Percentiles rank a stretch among this genome's conserved stretches.
Conservation (phyloP, 768 basidiomycete genomes). For the Auricularia sp. region DNA sequence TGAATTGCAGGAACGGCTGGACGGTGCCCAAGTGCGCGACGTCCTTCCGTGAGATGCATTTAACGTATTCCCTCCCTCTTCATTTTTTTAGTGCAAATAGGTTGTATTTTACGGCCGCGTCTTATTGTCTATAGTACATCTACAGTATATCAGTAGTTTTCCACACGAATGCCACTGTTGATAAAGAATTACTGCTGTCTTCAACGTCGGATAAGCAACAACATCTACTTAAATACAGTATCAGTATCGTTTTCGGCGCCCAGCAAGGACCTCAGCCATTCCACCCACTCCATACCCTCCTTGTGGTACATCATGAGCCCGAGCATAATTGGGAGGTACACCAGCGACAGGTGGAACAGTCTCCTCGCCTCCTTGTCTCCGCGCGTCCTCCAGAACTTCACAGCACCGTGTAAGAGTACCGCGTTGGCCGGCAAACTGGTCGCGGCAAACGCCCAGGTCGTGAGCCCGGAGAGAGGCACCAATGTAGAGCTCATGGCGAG, state of each 20-base stretch:
- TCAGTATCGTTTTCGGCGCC: not conserved
- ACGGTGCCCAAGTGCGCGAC: too few relatives aligned
- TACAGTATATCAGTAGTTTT: too few relatives aligned
- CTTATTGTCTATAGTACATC: too few relatives aligned
- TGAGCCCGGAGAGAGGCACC: conserved; percentile 81
- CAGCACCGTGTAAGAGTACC: conserved; percentile 58
- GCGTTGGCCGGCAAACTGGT: conserved; percentile 69
- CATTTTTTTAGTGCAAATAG: too few relatives aligned
- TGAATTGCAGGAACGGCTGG: too few relatives aligned
- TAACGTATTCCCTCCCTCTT: too few relatives aligned
- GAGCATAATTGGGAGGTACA: conserved; percentile 84
- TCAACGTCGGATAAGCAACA: too few relatives aligned
- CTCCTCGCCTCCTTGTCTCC: conserved; percentile 64
- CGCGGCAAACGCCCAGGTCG: conserved; percentile 82
- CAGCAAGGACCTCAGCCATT: conserved; percentile 4
- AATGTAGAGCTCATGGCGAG: conserved; percentile 70
- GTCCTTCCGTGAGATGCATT: too few relatives aligned
- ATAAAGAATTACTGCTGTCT: too few relatives aligned
- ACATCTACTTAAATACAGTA: not conserved
- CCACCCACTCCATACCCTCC: conserved; percentile 64
- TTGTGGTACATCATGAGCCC: conserved; percentile 95
- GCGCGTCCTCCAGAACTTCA: conserved; percentile 60
- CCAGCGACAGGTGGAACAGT: conserved; percentile 73
- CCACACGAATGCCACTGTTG: too few relatives aligned
- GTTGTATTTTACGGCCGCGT: too few relatives aligned